Conservation (phyloP, 768 basidiomycete genomes). For the Mycena albidolilacea region DNA sequence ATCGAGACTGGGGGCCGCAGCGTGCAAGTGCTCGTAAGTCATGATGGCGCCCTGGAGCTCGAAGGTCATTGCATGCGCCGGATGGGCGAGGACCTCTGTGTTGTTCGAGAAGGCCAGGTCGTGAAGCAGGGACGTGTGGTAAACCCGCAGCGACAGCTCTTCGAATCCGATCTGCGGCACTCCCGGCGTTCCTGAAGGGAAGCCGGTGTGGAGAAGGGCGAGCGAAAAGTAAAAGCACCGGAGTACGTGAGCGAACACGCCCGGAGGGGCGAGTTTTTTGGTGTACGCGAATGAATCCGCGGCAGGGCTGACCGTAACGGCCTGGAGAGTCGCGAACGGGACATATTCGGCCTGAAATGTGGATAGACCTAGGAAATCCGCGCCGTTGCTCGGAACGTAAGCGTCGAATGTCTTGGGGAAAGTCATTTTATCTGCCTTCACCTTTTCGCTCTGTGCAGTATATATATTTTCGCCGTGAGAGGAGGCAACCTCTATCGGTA, state of each 20-base stretch:
- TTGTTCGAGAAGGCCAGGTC: slow-evolving; percentile 11
- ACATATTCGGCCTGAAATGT: slow-evolving; percentile 22
- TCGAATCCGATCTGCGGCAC: slow-evolving; percentile 21
- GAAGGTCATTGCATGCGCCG: slow-evolving; percentile 23
- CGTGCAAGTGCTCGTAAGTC: slow-evolving; percentile 21
- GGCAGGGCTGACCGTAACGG: slow-evolving; percentile 13
- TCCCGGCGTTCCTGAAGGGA: slow-evolving; percentile 22
- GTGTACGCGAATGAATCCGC: slow-evolving; percentile 16
- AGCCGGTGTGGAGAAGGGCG: slow-evolving; percentile 22
- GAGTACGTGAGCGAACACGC: slow-evolving; percentile 13
- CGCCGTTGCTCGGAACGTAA: slow-evolving; percentile 17
- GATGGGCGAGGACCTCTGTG: slow-evolving; percentile 11
- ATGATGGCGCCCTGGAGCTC: slow-evolving; percentile 15
- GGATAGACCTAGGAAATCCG: slow-evolving; percentile 10
- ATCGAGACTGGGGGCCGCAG: slow-evolving; percentile 7
- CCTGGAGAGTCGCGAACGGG: slow-evolving; percentile 14
- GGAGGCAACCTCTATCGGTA: background rate
- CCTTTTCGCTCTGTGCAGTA: slow-evolving; percentile 10
- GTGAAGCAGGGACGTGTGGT: slow-evolving; percentile 23
- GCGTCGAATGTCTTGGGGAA: slow-evolving; percentile 14
- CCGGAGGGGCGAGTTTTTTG: slow-evolving; percentile 18
- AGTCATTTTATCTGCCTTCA: slow-evolving; percentile 23
- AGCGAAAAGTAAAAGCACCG: slow-evolving; percentile 23
- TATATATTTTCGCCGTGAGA: slow-evolving; percentile 21
- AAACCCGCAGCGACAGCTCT: slow-evolving; percentile 19